Base-by-base conservation (phyloP, 495 filamentous ascomycete species). In the Lophiostoma macrostomum region DNA sequence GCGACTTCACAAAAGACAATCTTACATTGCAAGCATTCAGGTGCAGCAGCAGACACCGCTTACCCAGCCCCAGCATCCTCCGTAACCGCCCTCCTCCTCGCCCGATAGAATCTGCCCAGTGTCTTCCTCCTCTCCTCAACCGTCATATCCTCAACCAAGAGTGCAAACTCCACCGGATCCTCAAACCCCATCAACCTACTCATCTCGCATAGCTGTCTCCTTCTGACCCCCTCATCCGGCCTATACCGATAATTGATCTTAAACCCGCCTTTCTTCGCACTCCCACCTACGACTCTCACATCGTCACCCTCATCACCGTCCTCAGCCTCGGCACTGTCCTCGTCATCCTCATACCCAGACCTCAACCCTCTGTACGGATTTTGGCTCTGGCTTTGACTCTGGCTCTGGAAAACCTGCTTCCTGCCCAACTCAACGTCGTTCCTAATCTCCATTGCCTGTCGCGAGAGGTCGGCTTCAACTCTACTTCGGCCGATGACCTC, bases 111-210 rank as follows among this genome's bases (percentile, higher is more conserved):
- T 30, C 69, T 73, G 44, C 95, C 88, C 51, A 98, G 74, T 68
- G 81, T 89, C 43, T 83, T 80, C 61, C 86, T 75, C 64, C 93
- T 67, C 71, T 94, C 79, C 61, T 83, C 87, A 72, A 91, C 89
- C 51, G 88, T 95, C 90, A 89, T 93, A 22, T 86, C 80, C 70
- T 98, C 93, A 11, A 98, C 93, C 7, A 90, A 85, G 36, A 96
- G 76, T 37, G 91, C 94, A 78, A 98, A 98, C 58, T 95, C 87
- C 5, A 80, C 86, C 5, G 82, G 82, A 71, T 80, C 82, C 5
- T 74, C 67, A 66, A 89, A 95, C 31, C 88, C 88, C 69, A 90
- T 86, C 35, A 76, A 76, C 63, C 75, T 76, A 6, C 90, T 88
- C 88, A 96, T 96, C 16, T 80, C 84, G 67, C 90, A 94, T 59